A percentile compares a stretch with the other conserved stretches of the same genome.
These are phyloP conservation scores for Phytophthora aleatoria DNA, from an alignment of 352 stramenopile species.

Conservation along the genomic window DNA sequence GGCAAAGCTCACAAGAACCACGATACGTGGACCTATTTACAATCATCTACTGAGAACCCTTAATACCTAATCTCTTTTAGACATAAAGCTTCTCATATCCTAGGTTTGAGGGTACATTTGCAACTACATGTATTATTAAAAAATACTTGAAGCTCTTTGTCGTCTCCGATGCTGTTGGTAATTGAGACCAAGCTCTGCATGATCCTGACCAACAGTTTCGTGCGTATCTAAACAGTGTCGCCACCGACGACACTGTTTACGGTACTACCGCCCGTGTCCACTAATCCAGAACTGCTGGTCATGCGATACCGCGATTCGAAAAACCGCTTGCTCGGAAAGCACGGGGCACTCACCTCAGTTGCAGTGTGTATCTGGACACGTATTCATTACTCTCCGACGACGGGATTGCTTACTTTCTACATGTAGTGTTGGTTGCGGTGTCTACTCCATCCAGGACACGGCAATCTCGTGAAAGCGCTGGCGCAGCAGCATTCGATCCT, in stretches of 20 bases:
- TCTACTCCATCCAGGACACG: slow-evolving; percentile 34
- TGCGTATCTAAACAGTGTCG: no score
- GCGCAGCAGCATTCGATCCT: slow-evolving; percentile 43
- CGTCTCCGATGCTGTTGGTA: not conserved
- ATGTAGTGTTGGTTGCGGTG: not conserved
- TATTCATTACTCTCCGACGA: slow-evolving; percentile 4
- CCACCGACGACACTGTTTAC: no score
- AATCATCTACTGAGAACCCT: no score
- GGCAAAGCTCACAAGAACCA: no score
- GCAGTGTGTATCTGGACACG: slow-evolving; percentile 3
- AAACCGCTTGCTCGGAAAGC: not conserved
- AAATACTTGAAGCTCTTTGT: not conserved
- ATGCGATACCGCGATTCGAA: slow-evolving; percentile 6
- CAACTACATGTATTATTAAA: no score
- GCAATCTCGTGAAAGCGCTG: slow-evolving; percentile 56
- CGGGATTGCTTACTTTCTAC: not conserved
- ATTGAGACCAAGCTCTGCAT: not conserved
- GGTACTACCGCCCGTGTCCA: not conserved
- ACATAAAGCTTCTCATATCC: no score
- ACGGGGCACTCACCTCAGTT: not conserved
- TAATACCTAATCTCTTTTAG: no score
- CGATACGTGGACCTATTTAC: no score
- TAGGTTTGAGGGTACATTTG: no score
- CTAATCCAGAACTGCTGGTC: slow-evolving; percentile 5
- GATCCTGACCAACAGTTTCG: no score